phyloP scores from a whole-genome alignment of 371 early-diverging fungal species.

The Capillidium heterosporum region DNA sequence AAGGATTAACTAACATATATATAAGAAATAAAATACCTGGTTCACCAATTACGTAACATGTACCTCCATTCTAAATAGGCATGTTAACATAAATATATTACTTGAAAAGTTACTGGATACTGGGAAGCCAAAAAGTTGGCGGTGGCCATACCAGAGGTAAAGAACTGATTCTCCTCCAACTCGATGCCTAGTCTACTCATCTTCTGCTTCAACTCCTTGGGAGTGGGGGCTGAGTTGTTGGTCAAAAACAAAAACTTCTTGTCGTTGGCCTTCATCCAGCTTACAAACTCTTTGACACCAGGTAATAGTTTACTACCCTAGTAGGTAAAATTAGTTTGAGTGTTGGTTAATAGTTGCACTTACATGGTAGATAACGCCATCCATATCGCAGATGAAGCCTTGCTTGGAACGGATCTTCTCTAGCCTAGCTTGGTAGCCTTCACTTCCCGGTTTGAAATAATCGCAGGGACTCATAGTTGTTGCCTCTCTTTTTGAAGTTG shows the following conservation, averaged over 20 bases:
- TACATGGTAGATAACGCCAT: constrained; percentile 49
- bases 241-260: constrained; percentile 47
- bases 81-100: background rate
- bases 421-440: constrained; percentile 22
- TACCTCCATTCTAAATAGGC: constrained; percentile 19
- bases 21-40: constrained; percentile 16
- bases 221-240: constrained; percentile 49
- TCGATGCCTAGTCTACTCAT: constrained; percentile 35
- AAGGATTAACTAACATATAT: too few relatives aligned
- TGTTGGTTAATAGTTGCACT: constrained; percentile 7
- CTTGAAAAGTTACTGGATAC: constrained; percentile 19
- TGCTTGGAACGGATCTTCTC: constrained; percentile 33
- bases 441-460: background rate
- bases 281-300: constrained; percentile 44
- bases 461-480: too few relatives aligned
- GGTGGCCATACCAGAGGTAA: constrained; percentile 41
- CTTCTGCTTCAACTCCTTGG: constrained; percentile 40
- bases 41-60: constrained; percentile 39
- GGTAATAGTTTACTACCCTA: constrained; percentile 30
- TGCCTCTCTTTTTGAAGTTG: too few relatives aligned
- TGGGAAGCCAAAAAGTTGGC: constrained; percentile 38
- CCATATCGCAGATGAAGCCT: constrained; percentile 46
- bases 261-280: constrained; percentile 31
- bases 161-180: constrained; percentile 35
- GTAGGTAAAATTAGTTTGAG: constrained; percentile 1